A percentile compares a stretch with the other conserved stretches of the same genome.
Conservation (phyloP, 2,329 filamentous ascomycete genomes). For the Neoascochyta sp. region DNA sequence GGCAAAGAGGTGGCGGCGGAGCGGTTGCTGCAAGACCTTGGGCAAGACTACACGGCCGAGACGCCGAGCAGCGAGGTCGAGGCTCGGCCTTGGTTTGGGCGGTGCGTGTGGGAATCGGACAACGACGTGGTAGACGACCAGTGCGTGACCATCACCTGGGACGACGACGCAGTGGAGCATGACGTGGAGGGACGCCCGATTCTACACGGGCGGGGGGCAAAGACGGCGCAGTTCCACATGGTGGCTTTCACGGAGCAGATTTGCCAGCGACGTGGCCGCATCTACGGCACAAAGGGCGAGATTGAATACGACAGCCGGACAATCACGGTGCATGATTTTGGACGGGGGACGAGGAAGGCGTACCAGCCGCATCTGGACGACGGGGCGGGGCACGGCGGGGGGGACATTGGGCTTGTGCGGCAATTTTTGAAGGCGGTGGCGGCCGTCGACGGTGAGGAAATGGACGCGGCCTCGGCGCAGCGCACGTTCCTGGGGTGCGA, state of each 20-base stretch:
- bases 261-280: constrained; percentile 77
- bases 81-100: constrained; percentile 68
- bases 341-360: constrained; percentile 52
- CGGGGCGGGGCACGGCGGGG: constrained; percentile 70
- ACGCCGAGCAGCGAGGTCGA: constrained; percentile 49
- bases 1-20: constrained; percentile 51
- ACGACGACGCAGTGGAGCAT: constrained; percentile 56
- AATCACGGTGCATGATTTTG: constrained; percentile 74
- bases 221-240: constrained; percentile 92
- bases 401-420: constrained; percentile 72
- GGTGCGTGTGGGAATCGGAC: constrained; percentile 91
- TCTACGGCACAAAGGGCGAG: constrained; percentile 85
- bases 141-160: constrained; percentile 82
- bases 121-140: constrained; percentile 96
- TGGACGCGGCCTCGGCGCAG: constrained; percentile 69
- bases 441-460: constrained; percentile 67
- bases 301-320: constrained; percentile 76
- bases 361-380: constrained; percentile 60
- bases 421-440: constrained; percentile 82
- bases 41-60: constrained; percentile 58
- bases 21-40: constrained; percentile 48
- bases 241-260: constrained; percentile 82
- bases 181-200: constrained; percentile 13
- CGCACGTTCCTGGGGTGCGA: constrained; percentile 72
- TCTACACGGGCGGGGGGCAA: constrained; percentile 58